Evolutionary conservation across 495 filamentous ascomycete genomes (phyloP).

Genomic region (Haplographium delicatum): DNA sequence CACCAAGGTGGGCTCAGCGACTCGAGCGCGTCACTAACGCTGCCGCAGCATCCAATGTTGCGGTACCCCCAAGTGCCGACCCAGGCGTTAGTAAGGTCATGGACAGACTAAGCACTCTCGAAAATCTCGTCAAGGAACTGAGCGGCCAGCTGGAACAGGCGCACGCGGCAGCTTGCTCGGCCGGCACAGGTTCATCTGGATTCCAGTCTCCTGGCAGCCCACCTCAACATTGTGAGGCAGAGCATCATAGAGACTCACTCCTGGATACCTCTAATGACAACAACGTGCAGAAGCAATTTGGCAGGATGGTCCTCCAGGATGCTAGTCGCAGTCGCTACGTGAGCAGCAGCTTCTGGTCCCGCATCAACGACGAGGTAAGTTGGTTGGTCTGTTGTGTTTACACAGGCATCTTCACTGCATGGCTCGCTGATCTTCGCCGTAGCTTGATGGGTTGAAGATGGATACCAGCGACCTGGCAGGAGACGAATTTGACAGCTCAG

Average conservation of each 20-base stretch:
- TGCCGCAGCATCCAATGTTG: constrained; percentile 18
- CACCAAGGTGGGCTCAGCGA: constrained; percentile 49
- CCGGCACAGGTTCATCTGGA: constrained; percentile 2
- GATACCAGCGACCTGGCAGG: constrained; percentile 29
- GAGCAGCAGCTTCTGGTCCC: constrained; percentile 10
- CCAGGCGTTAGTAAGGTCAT: constrained; percentile 39
- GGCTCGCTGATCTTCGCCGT: background rate
- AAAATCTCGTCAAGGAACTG: constrained; percentile 51
- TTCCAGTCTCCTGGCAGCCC: constrained; percentile 1
- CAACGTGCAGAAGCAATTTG: constrained; percentile 8
- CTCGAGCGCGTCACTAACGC: constrained; percentile 29
- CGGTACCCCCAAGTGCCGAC: constrained; percentile 14
- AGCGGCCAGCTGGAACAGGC: constrained; percentile 33
- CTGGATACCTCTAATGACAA: background rate
- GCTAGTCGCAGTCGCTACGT: constrained; percentile 5
- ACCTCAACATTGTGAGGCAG: constrained; percentile 27
- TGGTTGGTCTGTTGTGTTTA: background rate
- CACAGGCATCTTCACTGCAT: constrained; percentile 17
- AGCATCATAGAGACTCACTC: background rate
- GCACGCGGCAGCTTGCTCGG: constrained; percentile 4
- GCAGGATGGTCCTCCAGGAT: constrained; percentile 7
- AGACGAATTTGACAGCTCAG: constrained; percentile 35
- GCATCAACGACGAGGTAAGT: constrained; percentile 6
- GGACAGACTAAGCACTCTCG: constrained; percentile 47
- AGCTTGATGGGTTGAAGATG: constrained; percentile 42